Evolutionary conservation across 768 basidiomycete species (phyloP), one percentile per base, ranked within the genome.

Genomic region (Rhizopogon sp.): DNA sequence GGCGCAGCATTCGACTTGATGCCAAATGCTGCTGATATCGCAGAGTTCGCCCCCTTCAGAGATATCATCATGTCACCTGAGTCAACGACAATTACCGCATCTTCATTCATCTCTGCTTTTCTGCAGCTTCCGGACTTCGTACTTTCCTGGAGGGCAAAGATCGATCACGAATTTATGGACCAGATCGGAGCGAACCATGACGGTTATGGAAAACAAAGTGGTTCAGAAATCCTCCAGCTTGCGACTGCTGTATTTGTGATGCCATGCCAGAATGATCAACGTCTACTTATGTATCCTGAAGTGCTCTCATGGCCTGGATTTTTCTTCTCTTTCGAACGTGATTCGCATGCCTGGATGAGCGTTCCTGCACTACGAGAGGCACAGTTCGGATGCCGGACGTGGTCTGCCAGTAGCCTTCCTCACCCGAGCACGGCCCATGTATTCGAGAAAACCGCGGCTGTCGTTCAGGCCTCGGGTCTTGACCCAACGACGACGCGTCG

Each of bases 101-200:
- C 39, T 52, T 44, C 41, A 8, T 52, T 52, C 31, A 5, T 33
- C 45, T 29, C 51, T 52, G 51, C 51, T 29, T 52, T 52, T 33
- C 41, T 50, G 28, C 41, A 50, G 20, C 44, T 52, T 25, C 51
- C 28, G 13, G 6, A 50, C 8, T 52, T 50, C 5, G 20, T 52
- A 29, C 29, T 25, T 45, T 42, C 51, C 44, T 52, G 51, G 51
- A 42, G 51, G 17, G 17, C 39, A n/a, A 44, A 42, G 28, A 33
- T 52, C 16, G 51, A 52, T 25, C 8, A 13, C 20, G 43, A 52
- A 22, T 44, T 52, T 50, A 14, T 50, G 20, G 35, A 49, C 14
- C 20, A 22, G 20, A 13, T 52, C 28, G 46, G 14, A 52, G 25
- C 25, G 25, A 22, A 29, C 6, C 25, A 42, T 22, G n/a, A 8